These are phyloP conservation scores for Wickerhamiella alocasiicola DNA, from an alignment of 805 yeast species.

Conservation along the genomic window DNA sequence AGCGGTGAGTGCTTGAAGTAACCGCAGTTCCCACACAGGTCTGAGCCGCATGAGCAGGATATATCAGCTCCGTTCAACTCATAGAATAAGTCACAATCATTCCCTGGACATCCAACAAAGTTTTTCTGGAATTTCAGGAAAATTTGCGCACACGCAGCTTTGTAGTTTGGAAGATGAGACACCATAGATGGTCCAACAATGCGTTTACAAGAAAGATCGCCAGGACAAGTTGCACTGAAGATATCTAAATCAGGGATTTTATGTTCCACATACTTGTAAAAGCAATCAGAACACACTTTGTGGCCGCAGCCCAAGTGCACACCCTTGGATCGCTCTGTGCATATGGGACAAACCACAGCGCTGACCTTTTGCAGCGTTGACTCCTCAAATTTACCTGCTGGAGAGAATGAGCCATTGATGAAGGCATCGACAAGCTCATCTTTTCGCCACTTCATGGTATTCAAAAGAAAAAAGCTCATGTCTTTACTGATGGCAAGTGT, in stretches of 20 bases:
- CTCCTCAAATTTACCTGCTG: not conserved
- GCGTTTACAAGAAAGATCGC: constrained; percentile 35
- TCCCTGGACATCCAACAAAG: constrained; percentile 50
- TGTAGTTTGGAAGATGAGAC: not conserved
- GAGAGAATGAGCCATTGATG: not conserved
- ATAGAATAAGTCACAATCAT: constrained; percentile 58
- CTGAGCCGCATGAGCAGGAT: constrained; percentile 49
- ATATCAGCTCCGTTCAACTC: constrained; percentile 35
- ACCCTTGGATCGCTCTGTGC: constrained; percentile 5
- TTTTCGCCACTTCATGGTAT: constrained; percentile 1
- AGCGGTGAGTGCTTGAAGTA: constrained; percentile 71
- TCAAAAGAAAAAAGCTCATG: not conserved
- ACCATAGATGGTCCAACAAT: not conserved
- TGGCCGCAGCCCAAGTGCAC: constrained; percentile 56
- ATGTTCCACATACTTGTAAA: constrained; percentile 43
- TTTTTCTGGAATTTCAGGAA: not conserved
- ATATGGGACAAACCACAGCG: constrained; percentile 1
- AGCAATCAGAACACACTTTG: constrained; percentile 58
- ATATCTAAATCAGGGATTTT: constrained; percentile 28
- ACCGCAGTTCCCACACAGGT: constrained; percentile 68
- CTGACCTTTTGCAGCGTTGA: not conserved
- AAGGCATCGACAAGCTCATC: constrained; percentile 1
- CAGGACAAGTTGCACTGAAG: constrained; percentile 49
- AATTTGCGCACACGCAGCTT: not conserved
- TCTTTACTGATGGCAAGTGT: not conserved